Conservation (phyloP, 331 rosid genomes). For the Acacia pycnantha region DNA sequence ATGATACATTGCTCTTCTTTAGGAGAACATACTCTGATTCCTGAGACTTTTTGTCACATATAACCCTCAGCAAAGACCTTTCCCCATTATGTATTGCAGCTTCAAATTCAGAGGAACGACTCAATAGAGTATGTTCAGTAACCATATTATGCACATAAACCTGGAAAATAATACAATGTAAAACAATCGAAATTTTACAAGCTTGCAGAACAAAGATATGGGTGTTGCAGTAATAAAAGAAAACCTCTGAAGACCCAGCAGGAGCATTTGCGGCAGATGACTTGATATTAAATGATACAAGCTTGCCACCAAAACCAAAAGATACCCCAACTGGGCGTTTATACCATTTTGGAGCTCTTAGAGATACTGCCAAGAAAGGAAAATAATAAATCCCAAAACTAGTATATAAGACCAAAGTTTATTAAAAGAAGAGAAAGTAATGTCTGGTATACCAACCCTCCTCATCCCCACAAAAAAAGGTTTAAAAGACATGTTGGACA, state of each 20-base stretch:
- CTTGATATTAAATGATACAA: slow-evolving; percentile 66
- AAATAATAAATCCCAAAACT: slow-evolving; percentile 23
- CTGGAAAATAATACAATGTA: slow-evolving; percentile 40
- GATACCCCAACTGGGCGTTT: slow-evolving; percentile 94
- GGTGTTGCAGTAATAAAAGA: slow-evolving; percentile 23
- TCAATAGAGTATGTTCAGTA: slow-evolving; percentile 78
- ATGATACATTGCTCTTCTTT: background rate
- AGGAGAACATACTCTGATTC: slow-evolving; percentile 74
- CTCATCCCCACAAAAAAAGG: background rate
- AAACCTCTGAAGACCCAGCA: slow-evolving; percentile 79
- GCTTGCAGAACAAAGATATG: slow-evolving; percentile 8
- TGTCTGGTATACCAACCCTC: background rate
- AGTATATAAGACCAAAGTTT: background rate
- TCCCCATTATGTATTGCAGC: slow-evolving; percentile 92
- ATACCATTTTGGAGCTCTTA: slow-evolving; percentile 98
- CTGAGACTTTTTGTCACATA: slow-evolving; percentile 80
- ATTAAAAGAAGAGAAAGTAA: background rate
- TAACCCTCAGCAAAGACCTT: slow-evolving; percentile 63
- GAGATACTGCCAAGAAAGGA: slow-evolving; percentile 48
- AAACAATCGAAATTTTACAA: slow-evolving; percentile 24
- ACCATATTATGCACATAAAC: slow-evolving; percentile 87
- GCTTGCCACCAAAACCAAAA: slow-evolving; percentile 98
- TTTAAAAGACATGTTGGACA: background rate
- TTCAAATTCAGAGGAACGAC: slow-evolving; percentile 93
- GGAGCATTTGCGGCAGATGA: slow-evolving; percentile 57